A percentile compares a stretch with the other conserved stretches of the same genome.
Conservation (phyloP, 768 basidiomycete genomes). For the Amanita pallidorosea region DNA sequence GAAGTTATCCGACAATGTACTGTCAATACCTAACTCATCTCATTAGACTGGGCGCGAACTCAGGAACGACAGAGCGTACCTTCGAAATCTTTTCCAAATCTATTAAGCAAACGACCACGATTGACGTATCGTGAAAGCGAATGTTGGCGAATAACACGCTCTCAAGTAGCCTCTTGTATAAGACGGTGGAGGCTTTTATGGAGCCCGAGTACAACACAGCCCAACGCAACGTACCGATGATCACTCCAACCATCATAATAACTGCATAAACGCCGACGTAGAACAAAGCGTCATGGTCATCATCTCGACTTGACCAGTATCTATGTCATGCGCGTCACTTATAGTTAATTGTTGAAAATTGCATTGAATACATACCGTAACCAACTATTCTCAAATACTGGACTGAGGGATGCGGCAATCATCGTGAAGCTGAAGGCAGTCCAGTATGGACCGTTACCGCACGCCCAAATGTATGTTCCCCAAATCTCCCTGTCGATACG, state of each 20-base stretch:
- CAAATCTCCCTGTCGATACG: constrained; percentile 50
- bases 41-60: constrained; percentile 8
- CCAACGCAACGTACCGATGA: constrained; percentile 42
- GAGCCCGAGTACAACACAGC: constrained; percentile 63
- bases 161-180: constrained; percentile 66
- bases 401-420: constrained; percentile 40
- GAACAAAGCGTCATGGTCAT: constrained; percentile 31
- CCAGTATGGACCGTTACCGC: constrained; percentile 35
- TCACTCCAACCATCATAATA: constrained; percentile 22
- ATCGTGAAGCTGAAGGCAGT: constrained; percentile 32
- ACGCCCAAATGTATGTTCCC: constrained; percentile 27
- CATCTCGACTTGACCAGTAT: constrained; percentile 37
- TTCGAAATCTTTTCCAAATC: constrained; percentile 89
- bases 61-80: constrained; percentile 21
- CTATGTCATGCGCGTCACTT: constrained; percentile 11
- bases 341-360: not conserved
- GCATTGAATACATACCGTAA: constrained; percentile 22
- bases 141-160: constrained; percentile 80
- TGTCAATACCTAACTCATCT: constrained; percentile 58
- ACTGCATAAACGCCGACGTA: constrained; percentile 60
- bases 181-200: constrained; percentile 61
- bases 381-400: constrained; percentile 58
- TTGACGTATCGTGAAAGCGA: constrained; percentile 92
- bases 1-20: constrained; percentile 75
- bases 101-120: constrained; percentile 71